These are phyloP conservation scores for Gaeumannomyces sp. DNA, from an alignment of 2,329 filamentous ascomycete genomes.

Conservation along the genomic window DNA sequence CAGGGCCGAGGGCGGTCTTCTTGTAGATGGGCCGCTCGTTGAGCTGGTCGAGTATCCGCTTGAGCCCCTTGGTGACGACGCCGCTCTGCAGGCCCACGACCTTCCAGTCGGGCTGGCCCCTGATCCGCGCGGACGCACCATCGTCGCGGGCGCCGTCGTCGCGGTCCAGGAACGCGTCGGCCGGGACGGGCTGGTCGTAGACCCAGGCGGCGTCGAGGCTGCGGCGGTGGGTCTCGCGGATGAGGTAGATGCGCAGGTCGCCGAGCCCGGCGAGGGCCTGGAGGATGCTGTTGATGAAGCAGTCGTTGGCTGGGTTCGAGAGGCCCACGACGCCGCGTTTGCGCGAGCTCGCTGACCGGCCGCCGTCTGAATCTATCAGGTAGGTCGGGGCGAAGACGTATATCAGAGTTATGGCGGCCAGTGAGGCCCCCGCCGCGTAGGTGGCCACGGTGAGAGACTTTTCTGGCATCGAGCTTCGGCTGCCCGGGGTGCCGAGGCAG, in stretches of 20 bases:
- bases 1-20: conserved; percentile 87
- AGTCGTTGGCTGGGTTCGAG: conserved; percentile 87
- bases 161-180: conserved; percentile 20
- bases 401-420: conserved; percentile 89
- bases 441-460: conserved; percentile 77
- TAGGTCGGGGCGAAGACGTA: conserved; percentile 99
- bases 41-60: conserved; percentile 84
- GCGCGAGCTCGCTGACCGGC: conserved; percentile 34
- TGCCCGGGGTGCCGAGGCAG: not conserved
- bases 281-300: conserved; percentile 93
- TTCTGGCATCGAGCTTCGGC: conserved; percentile 58
- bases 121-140: conserved; percentile 4
- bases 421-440: conserved; percentile 90
- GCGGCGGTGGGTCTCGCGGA: conserved; percentile 81
- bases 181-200: conserved; percentile 58
- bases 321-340: conserved; percentile 88
- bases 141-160: conserved; percentile 5
- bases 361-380: conserved; percentile 75
- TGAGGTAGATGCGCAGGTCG: conserved; percentile 85
- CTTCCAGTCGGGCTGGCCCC: conserved; percentile 50
- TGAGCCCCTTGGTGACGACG: conserved; percentile 77
- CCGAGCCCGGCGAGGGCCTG: conserved; percentile 87
- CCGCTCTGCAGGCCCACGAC: conserved; percentile 68
- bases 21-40: conserved; percentile 91
- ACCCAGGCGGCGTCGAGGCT: conserved; percentile 65